Percentiles rank a stretch among this genome's conserved stretches.
Evolutionary conservation across 768 basidiomycete genomes (phyloP).

Genomic region (Kwoniella bestiolae): DNA sequence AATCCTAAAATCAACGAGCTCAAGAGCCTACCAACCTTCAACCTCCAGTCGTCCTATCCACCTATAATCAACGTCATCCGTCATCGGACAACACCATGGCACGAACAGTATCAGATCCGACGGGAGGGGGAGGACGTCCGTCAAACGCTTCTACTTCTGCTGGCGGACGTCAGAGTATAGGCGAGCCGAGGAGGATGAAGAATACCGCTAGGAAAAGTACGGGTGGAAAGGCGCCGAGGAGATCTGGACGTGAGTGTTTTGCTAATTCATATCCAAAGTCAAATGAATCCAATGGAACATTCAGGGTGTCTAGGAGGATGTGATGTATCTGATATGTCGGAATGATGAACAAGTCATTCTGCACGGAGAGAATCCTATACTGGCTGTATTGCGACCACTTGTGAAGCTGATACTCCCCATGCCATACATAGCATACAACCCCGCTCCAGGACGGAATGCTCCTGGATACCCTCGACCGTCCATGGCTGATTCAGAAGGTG

Average conservation of each 20-base stretch:
- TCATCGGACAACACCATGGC: constrained; percentile 17
- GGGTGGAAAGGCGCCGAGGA: constrained; percentile 66
- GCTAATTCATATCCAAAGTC: too few species aligned
- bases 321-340: too few species aligned
- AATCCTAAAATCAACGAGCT: too few species aligned
- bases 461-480: constrained; percentile 19
- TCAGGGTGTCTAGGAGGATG: too few species aligned
- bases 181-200: constrained; percentile 23
- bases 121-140: constrained; percentile 13
- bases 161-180: constrained; percentile 1
- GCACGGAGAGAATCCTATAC: too few species aligned
- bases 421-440: constrained; percentile 17
- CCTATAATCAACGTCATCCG: too few species aligned
- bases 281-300: background rate
- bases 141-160: constrained; percentile 4
- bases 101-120: constrained; percentile 16
- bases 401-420: background rate
- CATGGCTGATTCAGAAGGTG: constrained; percentile 6
- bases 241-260: constrained; percentile 38
- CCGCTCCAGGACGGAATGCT: constrained; percentile 9
- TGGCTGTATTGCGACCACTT: background rate
- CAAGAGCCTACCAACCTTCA: too few species aligned
- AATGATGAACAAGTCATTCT: too few species aligned
- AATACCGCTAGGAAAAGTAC: constrained; percentile 83
- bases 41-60: too few species aligned